Evolutionary conservation across 2,329 filamentous ascomycete genomes (phyloP).

Genomic region (Teratosphaeria viscida): DNA sequence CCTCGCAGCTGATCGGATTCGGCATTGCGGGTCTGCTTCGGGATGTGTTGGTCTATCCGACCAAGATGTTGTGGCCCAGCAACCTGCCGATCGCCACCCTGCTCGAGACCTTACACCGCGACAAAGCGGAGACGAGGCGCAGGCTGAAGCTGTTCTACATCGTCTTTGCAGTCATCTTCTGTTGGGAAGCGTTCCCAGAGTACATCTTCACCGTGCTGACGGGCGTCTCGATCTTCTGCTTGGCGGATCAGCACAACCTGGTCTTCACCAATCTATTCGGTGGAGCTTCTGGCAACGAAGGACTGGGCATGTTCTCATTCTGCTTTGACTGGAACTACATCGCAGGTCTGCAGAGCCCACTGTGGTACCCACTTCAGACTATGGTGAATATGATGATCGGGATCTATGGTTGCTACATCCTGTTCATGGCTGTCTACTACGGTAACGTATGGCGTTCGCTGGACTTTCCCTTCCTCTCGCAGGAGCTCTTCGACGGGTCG

Average conservation of each 20-base stretch:
- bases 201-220: conserved; percentile 37
- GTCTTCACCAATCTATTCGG: conserved; percentile 43
- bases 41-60: conserved; percentile 37
- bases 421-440: conserved; percentile 29
- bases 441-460: conserved; percentile 32
- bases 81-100: conserved; percentile 29
- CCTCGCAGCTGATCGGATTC: conserved; percentile 41
- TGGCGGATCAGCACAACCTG: conserved; percentile 33
- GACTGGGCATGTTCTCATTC: conserved; percentile 33
- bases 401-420: conserved; percentile 10
- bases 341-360: conserved; percentile 22
- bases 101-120: conserved; percentile 31
- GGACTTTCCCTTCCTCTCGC: conserved; percentile 35
- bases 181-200: conserved; percentile 41
- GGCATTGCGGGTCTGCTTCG: conserved; percentile 41
- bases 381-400: conserved; percentile 29
- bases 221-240: conserved; percentile 36
- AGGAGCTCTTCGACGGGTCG: conserved; percentile 30
- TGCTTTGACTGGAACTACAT: conserved; percentile 40
- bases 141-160: conserved; percentile 33
- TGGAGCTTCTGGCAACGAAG: conserved; percentile 38
- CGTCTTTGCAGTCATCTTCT: conserved; percentile 30
- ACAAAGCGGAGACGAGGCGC: conserved; percentile 29
- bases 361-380: conserved; percentile 32
- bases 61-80: conserved; percentile 39